Evolutionary conservation across 768 basidiomycete species (phyloP).

Genomic region (Pulveroboletus ravenelii): DNA sequence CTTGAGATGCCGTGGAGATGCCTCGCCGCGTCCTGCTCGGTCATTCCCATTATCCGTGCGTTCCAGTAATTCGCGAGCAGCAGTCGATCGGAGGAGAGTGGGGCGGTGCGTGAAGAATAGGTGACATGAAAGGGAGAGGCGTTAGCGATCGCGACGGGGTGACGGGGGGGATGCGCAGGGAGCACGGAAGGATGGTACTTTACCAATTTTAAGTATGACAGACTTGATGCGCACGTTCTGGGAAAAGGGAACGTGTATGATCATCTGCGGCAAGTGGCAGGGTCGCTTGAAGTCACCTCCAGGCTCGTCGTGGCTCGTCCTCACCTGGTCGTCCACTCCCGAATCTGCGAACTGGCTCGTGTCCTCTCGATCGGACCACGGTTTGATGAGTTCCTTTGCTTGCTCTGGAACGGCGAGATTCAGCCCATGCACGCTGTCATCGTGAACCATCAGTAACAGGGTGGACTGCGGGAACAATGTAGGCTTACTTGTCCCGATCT

Average conservation of each 20-base stretch:
- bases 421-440: conserved; percentile 67
- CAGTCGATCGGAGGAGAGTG: neutral
- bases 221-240: conserved; percentile 75
- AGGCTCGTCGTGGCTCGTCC: conserved; percentile 11
- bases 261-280: conserved; percentile 44
- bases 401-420: conserved; percentile 79
- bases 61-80: conserved; percentile 2
- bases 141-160: conserved; percentile 10
- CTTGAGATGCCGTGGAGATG: conserved; percentile 68
- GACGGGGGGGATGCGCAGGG: conserved; percentile 9
- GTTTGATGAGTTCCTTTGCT: conserved; percentile 72
- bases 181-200: conserved; percentile 13
- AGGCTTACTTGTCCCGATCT: conserved; percentile 59
- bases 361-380: conserved; percentile 76
- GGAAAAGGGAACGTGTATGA: conserved; percentile 77
- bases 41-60: conserved; percentile 3
- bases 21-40: conserved; percentile 63
- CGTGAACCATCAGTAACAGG: conserved; percentile 1
- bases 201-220: conserved; percentile 72
- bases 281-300: conserved; percentile 11
- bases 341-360: conserved; percentile 65
- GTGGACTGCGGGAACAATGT: neutral
- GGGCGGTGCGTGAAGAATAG: conserved; percentile 5
- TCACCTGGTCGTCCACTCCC: conserved; percentile 81
- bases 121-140: conserved; percentile 1